These are phyloP conservation scores for Venturia pyrina DNA, from an alignment of 2,329 filamentous ascomycete species.

Conservation along the genomic window DNA sequence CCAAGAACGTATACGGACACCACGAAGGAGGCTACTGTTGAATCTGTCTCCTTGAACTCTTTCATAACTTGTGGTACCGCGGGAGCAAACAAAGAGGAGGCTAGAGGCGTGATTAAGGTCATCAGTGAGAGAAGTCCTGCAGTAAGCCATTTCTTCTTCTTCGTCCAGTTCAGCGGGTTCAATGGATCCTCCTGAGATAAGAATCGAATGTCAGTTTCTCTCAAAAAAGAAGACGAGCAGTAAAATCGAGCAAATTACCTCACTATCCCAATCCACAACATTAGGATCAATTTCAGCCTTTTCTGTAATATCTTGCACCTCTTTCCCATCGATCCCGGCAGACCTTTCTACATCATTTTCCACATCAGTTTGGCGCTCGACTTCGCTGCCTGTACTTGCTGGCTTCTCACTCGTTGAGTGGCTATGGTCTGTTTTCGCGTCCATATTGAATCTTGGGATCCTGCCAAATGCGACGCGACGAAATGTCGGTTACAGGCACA, in stretches of 20 bases:
- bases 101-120: constrained; percentile 20
- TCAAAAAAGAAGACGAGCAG: not conserved
- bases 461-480: not conserved
- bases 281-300: not conserved
- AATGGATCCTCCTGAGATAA: constrained; percentile 24
- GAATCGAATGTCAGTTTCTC: not conserved
- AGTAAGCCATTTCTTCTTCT: constrained; percentile 35
- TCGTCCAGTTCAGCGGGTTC: constrained; percentile 52
- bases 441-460: not conserved
- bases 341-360: not conserved
- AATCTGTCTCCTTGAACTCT: constrained; percentile 23
- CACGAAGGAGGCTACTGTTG: constrained; percentile 25
- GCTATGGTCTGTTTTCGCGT: not conserved
- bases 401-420: not conserved
- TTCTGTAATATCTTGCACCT: not conserved
- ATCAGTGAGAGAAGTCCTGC: constrained; percentile 19
- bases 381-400: not conserved
- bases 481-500: not conserved
- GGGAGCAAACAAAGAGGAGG: constrained; percentile 28
- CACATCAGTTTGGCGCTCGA: not conserved
- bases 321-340: not conserved
- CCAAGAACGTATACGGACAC: constrained; percentile 30
- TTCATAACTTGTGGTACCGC: constrained; percentile 22
- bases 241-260: constrained; percentile 15
- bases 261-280: constrained; percentile 50